Evolutionary conservation across 164 flowering plant species (phyloP), one percentile per base, ranked within the genome.

Genomic region (Litsea cubeba): DNA sequence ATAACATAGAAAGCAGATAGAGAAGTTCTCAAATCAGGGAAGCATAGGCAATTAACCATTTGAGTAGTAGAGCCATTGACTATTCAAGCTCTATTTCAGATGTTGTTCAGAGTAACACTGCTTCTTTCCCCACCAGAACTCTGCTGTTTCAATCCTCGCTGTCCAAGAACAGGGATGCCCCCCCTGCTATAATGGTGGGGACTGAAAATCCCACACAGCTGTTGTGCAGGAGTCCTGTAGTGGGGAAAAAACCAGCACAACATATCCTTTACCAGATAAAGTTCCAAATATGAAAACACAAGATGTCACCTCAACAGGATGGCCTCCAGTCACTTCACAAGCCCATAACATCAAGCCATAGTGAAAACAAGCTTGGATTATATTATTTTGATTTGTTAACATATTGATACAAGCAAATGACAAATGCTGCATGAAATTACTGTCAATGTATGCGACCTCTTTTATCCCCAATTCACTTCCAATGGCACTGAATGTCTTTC

Each of bases 401-500:
- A 14, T 26, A 64, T 26, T 64, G 20, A 26, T 32, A 66, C 69
- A 66, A 66, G 50, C 17, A 26, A 66, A 28, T 32, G 22, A 30
- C 49, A 24, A 22, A 22, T 1, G 22, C 12, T 63, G 12, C 25
- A 3, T 63, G 25, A 12, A 54, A 54, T 0, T 15, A 14, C 60
- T 54, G n/a, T 14, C 66, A 11, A 24, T 17, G 28, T 22, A 22
- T 68, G 51, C 25, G 2, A 14, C 71, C 25, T 4, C 10, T 28
- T 65, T 24, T 32, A 50, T 22, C 60, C n/a, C 60, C 49, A 25
- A 8, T 66, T 79, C 74, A 81, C 71, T 49, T 75, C 74, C 82
- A 72, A 20, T 70, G 57, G 51, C 51, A 70, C 30, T 79, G 75
- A 30, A 24, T 79, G 58, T 71, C 77, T 73, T 65, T 80, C 84